A percentile compares a stretch with the other conserved stretches of the same genome.
These are phyloP conservation scores for Botryosphaeria dothidea DNA, from an alignment of 2,329 filamentous ascomycete genomes.

Conservation along the genomic window DNA sequence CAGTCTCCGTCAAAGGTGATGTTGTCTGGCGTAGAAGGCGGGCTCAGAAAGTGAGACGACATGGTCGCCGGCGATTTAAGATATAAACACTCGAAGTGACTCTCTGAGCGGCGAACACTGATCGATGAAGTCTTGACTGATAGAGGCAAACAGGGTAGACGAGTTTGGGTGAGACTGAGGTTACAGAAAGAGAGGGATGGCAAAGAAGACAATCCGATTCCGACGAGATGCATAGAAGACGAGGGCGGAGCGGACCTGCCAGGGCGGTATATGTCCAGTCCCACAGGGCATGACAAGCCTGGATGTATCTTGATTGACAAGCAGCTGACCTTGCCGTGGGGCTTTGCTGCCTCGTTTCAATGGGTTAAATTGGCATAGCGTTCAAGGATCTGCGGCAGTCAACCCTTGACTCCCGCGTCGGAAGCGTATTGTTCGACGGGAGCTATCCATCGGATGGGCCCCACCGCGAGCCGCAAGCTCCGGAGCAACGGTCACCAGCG, in stretches of 20 bases:
- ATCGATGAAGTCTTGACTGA: neutral
- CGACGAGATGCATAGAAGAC: slow-evolving; percentile 11
- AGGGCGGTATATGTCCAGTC: neutral
- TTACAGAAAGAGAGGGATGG: neutral
- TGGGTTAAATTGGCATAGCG: slow-evolving; percentile 14
- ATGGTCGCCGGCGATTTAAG: neutral
- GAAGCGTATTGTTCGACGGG: slow-evolving; percentile 6
- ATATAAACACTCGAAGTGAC: neutral
- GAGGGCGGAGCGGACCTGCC: slow-evolving; percentile 1
- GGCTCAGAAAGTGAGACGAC: slow-evolving; percentile 10
- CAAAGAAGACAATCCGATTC: neutral
- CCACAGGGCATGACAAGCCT: neutral
- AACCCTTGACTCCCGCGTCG: neutral
- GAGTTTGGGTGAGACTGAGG: neutral
- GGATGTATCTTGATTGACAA: slow-evolving; percentile 11
- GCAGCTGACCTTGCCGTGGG: slow-evolving; percentile 14
- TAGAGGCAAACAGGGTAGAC: neutral
- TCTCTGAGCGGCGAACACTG: neutral
- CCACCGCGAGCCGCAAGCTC: slow-evolving; percentile 7
- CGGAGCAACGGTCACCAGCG: slow-evolving; percentile 1
- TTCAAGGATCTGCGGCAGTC: slow-evolving; percentile 11
- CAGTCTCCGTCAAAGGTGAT: neutral
- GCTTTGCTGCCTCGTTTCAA: slow-evolving; percentile 9
- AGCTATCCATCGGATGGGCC: slow-evolving; percentile 2
- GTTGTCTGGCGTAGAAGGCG: neutral